These are phyloP conservation scores for Dryadomyces quercus-mongolicae DNA, from an alignment of 2,329 filamentous ascomycete species.

Conservation along the genomic window DNA sequence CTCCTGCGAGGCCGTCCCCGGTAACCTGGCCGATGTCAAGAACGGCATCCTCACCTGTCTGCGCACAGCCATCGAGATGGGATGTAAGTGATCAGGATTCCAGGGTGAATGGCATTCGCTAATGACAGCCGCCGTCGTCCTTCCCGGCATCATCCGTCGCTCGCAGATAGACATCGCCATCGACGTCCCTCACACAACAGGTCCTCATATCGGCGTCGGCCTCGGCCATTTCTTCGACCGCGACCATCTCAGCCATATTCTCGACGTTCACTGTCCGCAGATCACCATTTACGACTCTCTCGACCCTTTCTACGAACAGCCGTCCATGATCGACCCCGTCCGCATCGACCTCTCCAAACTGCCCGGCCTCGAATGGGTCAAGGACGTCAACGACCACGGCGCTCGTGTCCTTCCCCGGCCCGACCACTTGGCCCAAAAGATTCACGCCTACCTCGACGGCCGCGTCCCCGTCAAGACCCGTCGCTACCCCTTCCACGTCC, in stretches of 20 bases:
- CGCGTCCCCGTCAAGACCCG: slow-evolving; percentile 16
- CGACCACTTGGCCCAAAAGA: slow-evolving; percentile 11
- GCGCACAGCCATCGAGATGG: slow-evolving; percentile 33
- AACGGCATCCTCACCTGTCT: slow-evolving; percentile 33
- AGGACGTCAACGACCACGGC: slow-evolving; percentile 5
- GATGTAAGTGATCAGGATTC: slow-evolving; percentile 27
- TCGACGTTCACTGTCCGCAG: slow-evolving; percentile 23
- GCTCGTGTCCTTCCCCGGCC: slow-evolving; percentile 17
- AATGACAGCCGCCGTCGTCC: slow-evolving; percentile 25
- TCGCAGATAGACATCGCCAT: slow-evolving; percentile 18
- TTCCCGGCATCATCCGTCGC: slow-evolving; percentile 23
- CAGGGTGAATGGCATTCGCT: too few species aligned
- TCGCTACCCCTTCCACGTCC: slow-evolving; percentile 20
- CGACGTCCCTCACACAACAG: slow-evolving; percentile 14
- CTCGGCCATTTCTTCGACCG: slow-evolving; percentile 24
- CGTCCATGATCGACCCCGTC: slow-evolving; percentile 15
- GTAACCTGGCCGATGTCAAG: slow-evolving; percentile 30
- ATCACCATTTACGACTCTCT: slow-evolving; percentile 22
- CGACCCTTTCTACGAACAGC: slow-evolving; percentile 21
- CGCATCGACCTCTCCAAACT: slow-evolving; percentile 15
- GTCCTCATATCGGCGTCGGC: slow-evolving; percentile 16
- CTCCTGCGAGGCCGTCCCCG: slow-evolving; percentile 28
- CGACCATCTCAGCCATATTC: slow-evolving; percentile 18
- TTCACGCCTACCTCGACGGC: slow-evolving; percentile 16
- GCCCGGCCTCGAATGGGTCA: slow-evolving; percentile 6